Conservation (phyloP, 2,329 filamentous ascomycete species). For the Aspergillus clavatus region DNA sequence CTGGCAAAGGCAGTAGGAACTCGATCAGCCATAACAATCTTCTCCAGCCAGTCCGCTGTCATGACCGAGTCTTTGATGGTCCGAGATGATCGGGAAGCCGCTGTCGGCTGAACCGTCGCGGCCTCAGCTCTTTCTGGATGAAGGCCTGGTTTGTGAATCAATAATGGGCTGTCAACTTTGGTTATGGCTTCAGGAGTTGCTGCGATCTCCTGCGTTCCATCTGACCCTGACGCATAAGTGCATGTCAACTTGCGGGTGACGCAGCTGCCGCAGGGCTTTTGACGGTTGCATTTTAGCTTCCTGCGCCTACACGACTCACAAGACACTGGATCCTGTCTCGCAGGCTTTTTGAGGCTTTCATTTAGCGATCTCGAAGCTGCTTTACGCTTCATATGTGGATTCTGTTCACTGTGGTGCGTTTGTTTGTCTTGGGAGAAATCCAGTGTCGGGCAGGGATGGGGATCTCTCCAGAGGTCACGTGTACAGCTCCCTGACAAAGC, state of each 20-base stretch:
- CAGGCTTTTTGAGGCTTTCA: slow-evolving; percentile 13
- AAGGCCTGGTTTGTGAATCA: too few relatives aligned
- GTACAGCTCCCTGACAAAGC: too few relatives aligned
- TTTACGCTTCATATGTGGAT: slow-evolving; percentile 22
- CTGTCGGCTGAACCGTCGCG: background rate
- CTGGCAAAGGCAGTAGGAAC: slow-evolving; percentile 20
- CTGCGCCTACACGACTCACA: slow-evolving; percentile 37
- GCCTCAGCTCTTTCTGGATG: background rate
- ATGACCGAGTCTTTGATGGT: slow-evolving; percentile 16
- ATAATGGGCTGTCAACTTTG: too few relatives aligned
- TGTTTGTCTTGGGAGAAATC: too few relatives aligned
- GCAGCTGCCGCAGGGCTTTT: slow-evolving; percentile 49
- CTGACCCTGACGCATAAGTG: slow-evolving; percentile 21
- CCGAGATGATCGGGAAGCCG: background rate
- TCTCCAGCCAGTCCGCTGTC: slow-evolving; percentile 28
- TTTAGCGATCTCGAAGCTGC: background rate
- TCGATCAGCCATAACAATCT: slow-evolving; percentile 27
- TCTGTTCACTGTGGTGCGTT: background rate
- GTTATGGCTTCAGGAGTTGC: too few relatives aligned
- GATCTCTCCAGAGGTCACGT: too few relatives aligned
- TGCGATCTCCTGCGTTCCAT: too few relatives aligned
- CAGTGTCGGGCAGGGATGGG: too few relatives aligned
- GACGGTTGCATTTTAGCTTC: slow-evolving; percentile 53
- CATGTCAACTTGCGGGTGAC: slow-evolving; percentile 26
- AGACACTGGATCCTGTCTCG: slow-evolving; percentile 37